Conservation (phyloP, 257 asterid genomes). For the Coffea eugenioides region DNA sequence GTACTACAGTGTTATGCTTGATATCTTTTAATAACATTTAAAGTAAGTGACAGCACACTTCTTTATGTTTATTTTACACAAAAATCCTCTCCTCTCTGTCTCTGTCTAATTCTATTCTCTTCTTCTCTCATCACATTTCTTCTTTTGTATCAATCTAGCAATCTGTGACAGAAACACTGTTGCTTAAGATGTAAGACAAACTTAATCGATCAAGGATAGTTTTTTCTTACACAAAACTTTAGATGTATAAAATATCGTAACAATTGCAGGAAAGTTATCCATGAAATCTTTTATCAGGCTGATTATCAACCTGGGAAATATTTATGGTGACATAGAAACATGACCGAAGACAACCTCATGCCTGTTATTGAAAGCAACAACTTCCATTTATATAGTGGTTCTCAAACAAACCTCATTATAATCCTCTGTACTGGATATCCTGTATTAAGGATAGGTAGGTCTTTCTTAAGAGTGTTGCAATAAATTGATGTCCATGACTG, state of each 20-base stretch:
- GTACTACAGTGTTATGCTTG: neutral
- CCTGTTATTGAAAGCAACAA: neutral
- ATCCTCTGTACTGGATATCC: too few relatives aligned
- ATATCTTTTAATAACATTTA: too few relatives aligned
- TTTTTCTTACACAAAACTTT: too few relatives aligned
- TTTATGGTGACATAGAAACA: too few relatives aligned
- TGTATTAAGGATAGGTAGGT: neutral
- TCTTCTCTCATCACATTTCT: neutral
- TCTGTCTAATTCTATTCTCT: too few relatives aligned
- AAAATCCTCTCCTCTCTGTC: neutral
- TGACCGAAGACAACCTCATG: too few relatives aligned
- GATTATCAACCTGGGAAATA: neutral
- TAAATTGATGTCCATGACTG: neutral
- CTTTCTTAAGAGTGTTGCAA: too few relatives aligned
- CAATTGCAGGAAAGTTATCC: neutral
- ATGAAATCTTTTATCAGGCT: neutral
- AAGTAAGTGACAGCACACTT: too few relatives aligned
- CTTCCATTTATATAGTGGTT: neutral
- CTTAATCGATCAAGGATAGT: neutral
- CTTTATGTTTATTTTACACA: neutral
- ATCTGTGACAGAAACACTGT: neutral
- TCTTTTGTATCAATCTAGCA: neutral
- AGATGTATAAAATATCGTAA: neutral
- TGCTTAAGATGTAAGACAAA: neutral
- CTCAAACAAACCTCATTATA: neutral